Evolutionary conservation across 768 basidiomycete species (phyloP).

Genomic region (Inosperma sp.): DNA sequence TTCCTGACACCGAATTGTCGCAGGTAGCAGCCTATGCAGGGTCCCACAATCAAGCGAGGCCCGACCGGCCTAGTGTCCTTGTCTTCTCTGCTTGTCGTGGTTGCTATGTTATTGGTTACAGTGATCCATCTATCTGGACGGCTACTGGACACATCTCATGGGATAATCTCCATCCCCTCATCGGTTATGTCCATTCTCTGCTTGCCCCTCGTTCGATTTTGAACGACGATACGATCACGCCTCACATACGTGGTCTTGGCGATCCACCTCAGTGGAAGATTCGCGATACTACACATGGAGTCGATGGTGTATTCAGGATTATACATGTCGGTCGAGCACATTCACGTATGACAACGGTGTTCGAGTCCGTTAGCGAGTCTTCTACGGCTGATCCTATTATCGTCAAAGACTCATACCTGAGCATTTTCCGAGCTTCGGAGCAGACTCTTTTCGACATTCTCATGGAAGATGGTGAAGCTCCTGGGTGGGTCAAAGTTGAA

Average conservation of each 20-base stretch:
- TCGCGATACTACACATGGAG: not conserved
- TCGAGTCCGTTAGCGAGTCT: not conserved
- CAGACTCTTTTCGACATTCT: not conserved
- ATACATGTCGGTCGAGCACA: not conserved
- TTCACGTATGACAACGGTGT: not conserved
- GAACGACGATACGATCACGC: not conserved
- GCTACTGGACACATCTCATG: not conserved
- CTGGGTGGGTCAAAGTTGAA: not conserved
- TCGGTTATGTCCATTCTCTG: not conserved
- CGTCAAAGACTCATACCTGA: not conserved
- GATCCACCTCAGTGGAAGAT: not conserved
- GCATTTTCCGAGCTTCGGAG: not conserved
- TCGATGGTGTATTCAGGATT: not conserved
- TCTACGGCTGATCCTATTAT: not conserved
- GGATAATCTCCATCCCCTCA: not conserved
- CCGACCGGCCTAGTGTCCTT: not conserved
- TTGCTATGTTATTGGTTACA: not conserved
- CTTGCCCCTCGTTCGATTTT: not conserved
- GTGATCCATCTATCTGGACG: not conserved
- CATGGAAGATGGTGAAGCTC: not conserved
- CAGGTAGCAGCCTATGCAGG: not conserved
- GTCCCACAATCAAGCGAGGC: not conserved
- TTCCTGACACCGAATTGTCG: not conserved
- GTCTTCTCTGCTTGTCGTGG: not conserved
- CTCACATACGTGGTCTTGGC: not conserved